phyloP scores from a whole-genome alignment of 352 stramenopile species.

The Blastocystis sp. region DNA sequence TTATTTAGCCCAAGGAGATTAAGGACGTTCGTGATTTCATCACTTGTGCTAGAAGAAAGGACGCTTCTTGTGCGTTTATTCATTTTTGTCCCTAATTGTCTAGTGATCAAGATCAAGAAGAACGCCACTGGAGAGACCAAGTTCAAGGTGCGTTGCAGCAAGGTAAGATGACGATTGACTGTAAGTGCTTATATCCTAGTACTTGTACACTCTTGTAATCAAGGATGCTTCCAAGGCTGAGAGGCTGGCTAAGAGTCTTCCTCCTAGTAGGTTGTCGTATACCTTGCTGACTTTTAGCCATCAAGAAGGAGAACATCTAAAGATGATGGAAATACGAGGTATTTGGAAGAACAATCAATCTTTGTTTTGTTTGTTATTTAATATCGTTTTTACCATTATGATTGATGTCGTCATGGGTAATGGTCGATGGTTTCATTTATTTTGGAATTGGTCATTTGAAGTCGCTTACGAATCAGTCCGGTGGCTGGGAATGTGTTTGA shows the following conservation, averaged over 20 bases:
- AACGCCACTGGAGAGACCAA: conserved; percentile 55
- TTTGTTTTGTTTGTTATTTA: neutral
- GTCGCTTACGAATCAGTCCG: no score
- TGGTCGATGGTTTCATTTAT: neutral
- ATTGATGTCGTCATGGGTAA: neutral
- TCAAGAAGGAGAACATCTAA: conserved; percentile 23
- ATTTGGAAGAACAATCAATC: conserved; percentile 25
- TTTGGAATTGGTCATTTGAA: no score
- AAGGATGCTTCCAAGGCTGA: conserved; percentile 65
- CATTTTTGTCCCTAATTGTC: neutral
- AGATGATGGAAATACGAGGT: neutral
- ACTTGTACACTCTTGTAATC: conserved; percentile 65
- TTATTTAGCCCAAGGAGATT: conserved; percentile 68
- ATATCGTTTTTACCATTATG: neutral
- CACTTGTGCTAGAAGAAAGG: conserved; percentile 58
- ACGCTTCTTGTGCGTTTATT: conserved; percentile 31
- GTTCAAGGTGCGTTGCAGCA: conserved; percentile 68
- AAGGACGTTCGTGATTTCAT: conserved; percentile 68
- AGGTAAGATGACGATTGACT: neutral
- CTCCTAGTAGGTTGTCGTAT: conserved; percentile 7
- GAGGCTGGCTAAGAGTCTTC: conserved; percentile 60
- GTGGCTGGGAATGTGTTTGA: no score
- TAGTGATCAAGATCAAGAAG: conserved; percentile 69
- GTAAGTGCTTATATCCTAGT: conserved; percentile 23
- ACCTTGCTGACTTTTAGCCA: neutral